Base-by-base conservation (phyloP, 192 early-diverging fungal species). In the Linderina pennispora region DNA sequence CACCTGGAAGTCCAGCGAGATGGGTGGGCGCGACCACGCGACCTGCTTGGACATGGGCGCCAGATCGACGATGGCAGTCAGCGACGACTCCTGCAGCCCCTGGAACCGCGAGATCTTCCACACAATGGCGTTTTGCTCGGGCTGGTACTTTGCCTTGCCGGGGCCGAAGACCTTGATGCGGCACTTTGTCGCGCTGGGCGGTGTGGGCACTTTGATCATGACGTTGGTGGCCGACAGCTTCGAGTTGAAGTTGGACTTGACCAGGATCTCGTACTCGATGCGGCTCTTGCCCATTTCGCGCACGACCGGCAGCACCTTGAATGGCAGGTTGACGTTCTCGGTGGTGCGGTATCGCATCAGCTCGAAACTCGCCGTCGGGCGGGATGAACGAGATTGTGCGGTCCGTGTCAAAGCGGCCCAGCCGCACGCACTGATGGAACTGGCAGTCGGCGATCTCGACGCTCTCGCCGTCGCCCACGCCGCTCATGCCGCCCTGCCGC, bases 351-450 rank as follows among this genome's bases (percentile, higher is more conserved):
- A 86, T 62, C 80, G 81, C 96, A 98, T 98, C 18, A 98, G 76
- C 62, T 98, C 96, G n/a, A 67, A 91, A 94, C 59, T 94, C 92
- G 40, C 92, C 92, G 55, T 94, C 96, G 0, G 94, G 94, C 40
- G 96, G 96, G 43, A 98, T 89, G 68, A 98, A 98, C 58, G 83
- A 95, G 65, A 98, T 98, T 3, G 89, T 91, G 18, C 94, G 76
- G 58, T 93, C 89, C 17, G 78, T 80, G 45, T 97, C 94, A 58
- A 96, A 98, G 47, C 83, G 84, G 24, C 87, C 90, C 23, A 98
- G 68, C 49, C 88, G 83, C 33, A 98, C 96, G 70, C 96, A 97
- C 74, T 98, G 96, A 62, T 98, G 96, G 78, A 98, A 98, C 58
- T 98, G 91, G 50, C 84, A 89, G 54, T 98, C 96, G 38, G 95